phyloP scores from a whole-genome alignment of 176 grass and related monocot genomes.

The Zoysia japonica region DNA sequence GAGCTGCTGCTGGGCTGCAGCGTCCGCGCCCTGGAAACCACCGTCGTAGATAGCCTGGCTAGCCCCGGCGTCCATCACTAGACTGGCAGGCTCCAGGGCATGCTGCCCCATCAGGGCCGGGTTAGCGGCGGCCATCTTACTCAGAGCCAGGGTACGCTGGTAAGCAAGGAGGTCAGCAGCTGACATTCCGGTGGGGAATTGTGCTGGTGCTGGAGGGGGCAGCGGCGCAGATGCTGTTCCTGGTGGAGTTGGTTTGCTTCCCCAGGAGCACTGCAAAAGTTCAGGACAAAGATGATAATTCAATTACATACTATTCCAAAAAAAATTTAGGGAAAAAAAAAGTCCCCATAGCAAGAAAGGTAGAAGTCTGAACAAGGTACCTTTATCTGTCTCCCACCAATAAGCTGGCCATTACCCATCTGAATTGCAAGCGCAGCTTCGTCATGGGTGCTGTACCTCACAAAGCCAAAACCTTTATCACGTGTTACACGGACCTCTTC shows the following conservation, averaged over 20 bases:
- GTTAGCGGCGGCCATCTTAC: conserved; percentile 60
- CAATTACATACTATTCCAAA: not conserved
- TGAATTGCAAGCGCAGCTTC: conserved; percentile 93
- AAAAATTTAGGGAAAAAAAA: too few species aligned
- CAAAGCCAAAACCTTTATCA: conserved; percentile 99
- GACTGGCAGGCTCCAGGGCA: conserved; percentile 61
- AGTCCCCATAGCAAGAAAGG: not conserved
- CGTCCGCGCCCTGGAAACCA: conserved; percentile 59
- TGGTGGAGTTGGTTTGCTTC: conserved; percentile 91
- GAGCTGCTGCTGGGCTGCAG: conserved; percentile 58
- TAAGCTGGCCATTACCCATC: conserved; percentile 67
- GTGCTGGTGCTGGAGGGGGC: conserved; percentile 59
- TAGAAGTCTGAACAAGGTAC: conserved; percentile 41
- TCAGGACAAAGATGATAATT: not conserved
- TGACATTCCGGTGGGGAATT: conserved; percentile 52
- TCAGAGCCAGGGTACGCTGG: conserved; percentile 66
- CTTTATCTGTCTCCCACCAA: conserved; percentile 87
- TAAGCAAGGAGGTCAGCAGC: conserved; percentile 75
- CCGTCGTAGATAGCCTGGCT: conserved; percentile 82
- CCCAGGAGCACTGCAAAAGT: conserved; percentile 87
- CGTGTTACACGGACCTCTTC: conserved; percentile 91
- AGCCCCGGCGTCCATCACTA: conserved; percentile 66
- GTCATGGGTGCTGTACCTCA: conserved; percentile 86
- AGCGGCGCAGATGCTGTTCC: conserved; percentile 72
- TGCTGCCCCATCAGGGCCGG: conserved; percentile 75